Base-by-base conservation (phyloP, 2,329 filamentous ascomycete species). In the Mariannaea sp. region DNA sequence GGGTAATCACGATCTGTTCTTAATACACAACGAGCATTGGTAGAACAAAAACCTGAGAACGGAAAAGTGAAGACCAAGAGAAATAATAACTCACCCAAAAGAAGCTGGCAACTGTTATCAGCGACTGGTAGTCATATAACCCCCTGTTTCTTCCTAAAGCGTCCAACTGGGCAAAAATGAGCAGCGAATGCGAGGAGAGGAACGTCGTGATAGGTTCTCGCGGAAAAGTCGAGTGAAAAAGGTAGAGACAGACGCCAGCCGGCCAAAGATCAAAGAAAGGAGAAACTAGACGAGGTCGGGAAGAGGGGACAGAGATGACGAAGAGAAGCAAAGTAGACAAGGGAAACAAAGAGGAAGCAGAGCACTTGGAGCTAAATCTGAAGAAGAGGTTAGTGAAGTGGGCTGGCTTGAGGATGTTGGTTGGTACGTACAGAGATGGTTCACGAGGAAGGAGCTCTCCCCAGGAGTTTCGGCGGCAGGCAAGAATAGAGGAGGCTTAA, bases 121-220 rank as follows among this genome's bases (percentile, higher is more conserved):
- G 66, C 67, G 68, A 70, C 51, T 53, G 61, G 64, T 75, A 76
- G 68, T 58, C 70, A 75, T 76, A 75, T 65, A 74, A 69, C 65
- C 52, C 55, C 62, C 56, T 52, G 48, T 46, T 30, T 8, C 38
- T 36, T 48, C 30, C 24, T 39, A 29, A 57, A 61, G 50, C 58
- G 60, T 59, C 59, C 59, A 68, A 66, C 40, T 57, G 39, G 41
- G 17, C 42, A 49, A 41, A 41, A 24, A 22, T 38, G 53, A 42
- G 35, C 39, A 57, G 16, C 44, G 39, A 19, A 33, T 50, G 54
- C 49, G 55, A 52, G 53, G 27, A 35, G 45, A 46, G 39, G 19
- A 26, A 39, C 14, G 14, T 38, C 19, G 38, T 36, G 16, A 10
- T 27, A 43, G 47, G 39, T 24, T 30, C 16, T 16, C 19, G 19